Evolutionary conservation across 106 monocot genomes (phyloP).

Genomic region (Allium cepa): DNA sequence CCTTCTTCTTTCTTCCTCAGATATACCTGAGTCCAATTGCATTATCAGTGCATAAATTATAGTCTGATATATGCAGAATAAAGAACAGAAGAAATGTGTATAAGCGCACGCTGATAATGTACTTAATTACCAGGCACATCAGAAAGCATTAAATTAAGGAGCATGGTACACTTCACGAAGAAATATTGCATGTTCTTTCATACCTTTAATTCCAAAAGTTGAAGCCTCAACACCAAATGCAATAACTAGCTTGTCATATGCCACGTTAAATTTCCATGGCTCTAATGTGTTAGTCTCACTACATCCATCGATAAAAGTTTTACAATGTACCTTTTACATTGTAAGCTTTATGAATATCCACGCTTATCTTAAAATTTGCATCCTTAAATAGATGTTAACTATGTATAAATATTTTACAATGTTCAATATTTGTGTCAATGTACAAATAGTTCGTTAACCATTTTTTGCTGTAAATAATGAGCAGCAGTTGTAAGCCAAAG

Average conservation of each 20-base stretch:
- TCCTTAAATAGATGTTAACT: too few relatives aligned
- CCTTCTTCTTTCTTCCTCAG: slow-evolving; percentile 72
- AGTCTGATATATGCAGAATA: too few relatives aligned
- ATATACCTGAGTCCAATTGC: slow-evolving; percentile 38
- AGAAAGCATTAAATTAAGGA: slow-evolving; percentile 92
- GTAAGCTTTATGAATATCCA: too few relatives aligned
- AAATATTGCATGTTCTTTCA: slow-evolving; percentile 83
- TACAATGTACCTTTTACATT: slow-evolving; percentile 53
- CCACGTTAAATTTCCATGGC: slow-evolving; percentile 76
- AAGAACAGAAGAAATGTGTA: too few relatives aligned
- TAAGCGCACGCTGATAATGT: too few relatives aligned
- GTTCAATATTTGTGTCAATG: too few relatives aligned
- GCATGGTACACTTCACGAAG: slow-evolving; percentile 89
- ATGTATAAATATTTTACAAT: too few relatives aligned
- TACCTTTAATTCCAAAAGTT: slow-evolving; percentile 83
- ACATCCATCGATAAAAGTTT: slow-evolving; percentile 53
- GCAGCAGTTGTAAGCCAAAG: too few relatives aligned
- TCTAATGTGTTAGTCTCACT: slow-evolving; percentile 19
- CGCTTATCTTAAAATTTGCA: too few relatives aligned
- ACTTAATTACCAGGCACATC: slow-evolving; percentile 63
- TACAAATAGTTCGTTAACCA: too few relatives aligned
- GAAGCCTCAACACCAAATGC: slow-evolving; percentile 80
- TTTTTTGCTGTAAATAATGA: too few relatives aligned
- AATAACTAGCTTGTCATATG: slow-evolving; percentile 90
- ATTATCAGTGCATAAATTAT: too few relatives aligned